phyloP scores from a whole-genome alignment of 2,329 filamentous ascomycete genomes.

The Alternaria ventricosa region DNA sequence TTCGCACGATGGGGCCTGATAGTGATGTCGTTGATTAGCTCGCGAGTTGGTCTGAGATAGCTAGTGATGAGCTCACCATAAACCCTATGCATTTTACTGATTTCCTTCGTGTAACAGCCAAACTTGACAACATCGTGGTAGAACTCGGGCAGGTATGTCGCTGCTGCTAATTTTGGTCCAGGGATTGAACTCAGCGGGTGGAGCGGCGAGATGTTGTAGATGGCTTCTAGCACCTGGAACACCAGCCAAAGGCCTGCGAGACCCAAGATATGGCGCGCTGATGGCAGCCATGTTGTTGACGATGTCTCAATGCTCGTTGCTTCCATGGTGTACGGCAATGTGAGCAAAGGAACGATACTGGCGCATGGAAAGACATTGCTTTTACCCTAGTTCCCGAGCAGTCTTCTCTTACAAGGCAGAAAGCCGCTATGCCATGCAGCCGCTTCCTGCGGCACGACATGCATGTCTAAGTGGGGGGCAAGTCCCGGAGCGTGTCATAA shows the following conservation, averaged over 20 bases:
- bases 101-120: constrained; percentile 43
- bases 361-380: background rate
- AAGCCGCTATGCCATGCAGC: background rate
- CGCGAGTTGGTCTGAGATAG: background rate
- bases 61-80: constrained; percentile 33
- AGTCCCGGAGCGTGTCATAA: background rate
- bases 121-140: constrained; percentile 45
- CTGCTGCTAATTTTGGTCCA: constrained; percentile 44
- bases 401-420: background rate
- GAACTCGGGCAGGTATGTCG: constrained; percentile 44
- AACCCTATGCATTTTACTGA: constrained; percentile 45
- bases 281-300: background rate
- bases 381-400: background rate
- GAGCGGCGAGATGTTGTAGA: constrained; percentile 37
- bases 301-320: background rate
- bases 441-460: background rate
- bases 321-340: background rate
- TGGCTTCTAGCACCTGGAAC: constrained; percentile 19
- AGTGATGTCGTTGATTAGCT: background rate
- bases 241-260: constrained; percentile 20
- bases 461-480: background rate
- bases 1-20: constrained; percentile 42
- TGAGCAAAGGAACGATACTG: background rate
- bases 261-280: background rate
- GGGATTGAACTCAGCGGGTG: constrained; percentile 41